Evolutionary conservation across 2,329 filamentous ascomycete genomes (phyloP).

Genomic region (Rugonectria rugulosa): DNA sequence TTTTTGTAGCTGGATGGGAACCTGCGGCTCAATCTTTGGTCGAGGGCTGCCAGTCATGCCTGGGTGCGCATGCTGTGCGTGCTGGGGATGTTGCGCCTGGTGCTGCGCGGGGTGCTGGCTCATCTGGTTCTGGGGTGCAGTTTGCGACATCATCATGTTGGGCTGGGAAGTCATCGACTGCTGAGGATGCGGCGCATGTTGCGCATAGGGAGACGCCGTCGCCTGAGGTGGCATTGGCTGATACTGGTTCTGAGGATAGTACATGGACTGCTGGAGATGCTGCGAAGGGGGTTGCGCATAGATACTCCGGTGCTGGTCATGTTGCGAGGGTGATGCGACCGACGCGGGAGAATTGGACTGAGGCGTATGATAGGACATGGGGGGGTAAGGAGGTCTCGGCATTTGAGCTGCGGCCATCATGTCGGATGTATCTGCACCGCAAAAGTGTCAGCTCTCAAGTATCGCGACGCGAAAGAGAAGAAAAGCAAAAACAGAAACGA

Average conservation of each 20-base stretch:
- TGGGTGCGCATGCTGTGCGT: slow-evolving; percentile 55
- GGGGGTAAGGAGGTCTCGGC: slow-evolving; percentile 84
- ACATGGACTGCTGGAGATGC: slow-evolving; percentile 82
- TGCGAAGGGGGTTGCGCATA: slow-evolving; percentile 83
- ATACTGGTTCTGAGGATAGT: slow-evolving; percentile 72
- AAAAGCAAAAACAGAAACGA: too few relatives aligned
- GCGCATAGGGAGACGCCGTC: slow-evolving; percentile 66
- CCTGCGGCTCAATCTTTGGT: slow-evolving; percentile 69
- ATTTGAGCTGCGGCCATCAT: slow-evolving; percentile 72
- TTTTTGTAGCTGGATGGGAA: slow-evolving; percentile 69
- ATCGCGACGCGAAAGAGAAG: slow-evolving; percentile 18
- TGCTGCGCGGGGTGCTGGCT: slow-evolving; percentile 66
- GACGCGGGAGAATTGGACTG: slow-evolving; percentile 95
- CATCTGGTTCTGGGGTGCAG: slow-evolving; percentile 64
- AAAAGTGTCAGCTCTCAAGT: slow-evolving; percentile 27
- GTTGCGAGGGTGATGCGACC: slow-evolving; percentile 85
- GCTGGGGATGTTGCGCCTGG: slow-evolving; percentile 33
- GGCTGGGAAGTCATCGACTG: slow-evolving; percentile 70
- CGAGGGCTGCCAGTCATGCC: slow-evolving; percentile 69
- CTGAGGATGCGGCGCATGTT: slow-evolving; percentile 59
- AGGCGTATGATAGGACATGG: slow-evolving; percentile 89
- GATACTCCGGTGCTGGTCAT: slow-evolving; percentile 88
- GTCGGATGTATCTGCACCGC: slow-evolving; percentile 62
- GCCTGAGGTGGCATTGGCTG: slow-evolving; percentile 72
- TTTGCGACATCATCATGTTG: slow-evolving; percentile 72